Conservation (phyloP, 2,329 filamentous ascomycete genomes). For the Aspergillus sp. region DNA sequence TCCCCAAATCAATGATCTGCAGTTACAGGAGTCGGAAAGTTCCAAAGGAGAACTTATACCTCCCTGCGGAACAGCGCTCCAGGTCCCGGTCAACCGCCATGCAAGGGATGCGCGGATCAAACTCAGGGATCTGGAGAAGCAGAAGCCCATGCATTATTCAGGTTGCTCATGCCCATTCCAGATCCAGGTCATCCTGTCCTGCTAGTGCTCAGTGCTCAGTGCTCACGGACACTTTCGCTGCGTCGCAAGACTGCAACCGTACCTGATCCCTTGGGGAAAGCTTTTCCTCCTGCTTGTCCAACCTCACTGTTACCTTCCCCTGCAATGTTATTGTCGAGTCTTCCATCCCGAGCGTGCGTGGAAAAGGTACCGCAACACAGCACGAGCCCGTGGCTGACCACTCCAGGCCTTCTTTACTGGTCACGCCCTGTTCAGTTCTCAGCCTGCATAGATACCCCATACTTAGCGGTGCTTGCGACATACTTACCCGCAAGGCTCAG, state of each 20-base stretch:
- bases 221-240: not conserved
- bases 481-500: too few species aligned
- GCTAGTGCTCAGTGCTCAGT: too few species aligned
- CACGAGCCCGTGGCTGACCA: not conserved
- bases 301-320: not conserved
- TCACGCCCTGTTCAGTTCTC: not conserved
- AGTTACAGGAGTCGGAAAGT: slow-evolving; percentile 2
- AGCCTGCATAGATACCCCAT: not conserved
- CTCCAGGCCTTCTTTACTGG: not conserved
- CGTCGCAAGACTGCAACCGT: not conserved
- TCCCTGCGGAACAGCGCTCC: slow-evolving; percentile 6
- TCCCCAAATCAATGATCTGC: slow-evolving; percentile 8
- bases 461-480: too few species aligned
- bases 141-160: too few species aligned
- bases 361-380: not conserved
- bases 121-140: slow-evolving; percentile 9
- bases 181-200: too few species aligned
- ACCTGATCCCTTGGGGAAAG: not conserved
- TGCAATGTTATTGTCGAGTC: not conserved
- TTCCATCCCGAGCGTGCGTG: not conserved
- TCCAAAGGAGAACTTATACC: slow-evolving; percentile 6
- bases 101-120: slow-evolving; percentile 20
- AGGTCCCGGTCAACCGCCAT: slow-evolving; percentile 4
- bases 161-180: not conserved
- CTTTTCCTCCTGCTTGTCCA: not conserved